Evolutionary conservation across 495 filamentous ascomycete species (phyloP), one percentile per base, ranked within the genome.

Genomic region (Tuber borchii): DNA sequence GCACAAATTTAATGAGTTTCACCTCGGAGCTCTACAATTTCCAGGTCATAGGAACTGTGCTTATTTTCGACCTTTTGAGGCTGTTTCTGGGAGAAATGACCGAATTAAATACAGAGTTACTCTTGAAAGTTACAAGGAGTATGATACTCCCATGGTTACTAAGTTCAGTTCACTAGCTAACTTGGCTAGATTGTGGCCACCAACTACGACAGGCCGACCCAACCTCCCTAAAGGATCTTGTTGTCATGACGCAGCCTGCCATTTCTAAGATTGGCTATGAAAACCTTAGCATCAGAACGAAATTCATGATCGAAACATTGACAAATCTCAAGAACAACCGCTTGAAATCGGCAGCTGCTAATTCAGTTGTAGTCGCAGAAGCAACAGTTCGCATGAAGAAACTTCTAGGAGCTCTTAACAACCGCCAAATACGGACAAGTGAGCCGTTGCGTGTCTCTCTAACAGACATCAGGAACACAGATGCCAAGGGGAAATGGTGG

Each of bases 241-340:
- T 97, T 16, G 81, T 91, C 31, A 87, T 92, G 73, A 89, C 97
- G 74, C 92, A 93, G 78, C 89, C 89, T 17, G 88, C 90, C 14
- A 87, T 93, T 19, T 84, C 88, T 10, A 89, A 88, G 71, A 85
- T 86, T 45, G 90, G 92, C 82, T 43, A 70, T 39, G 86, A 86
- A 26, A 90, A 88, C 69, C 86, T 97, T 26, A 95, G 93, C 20
- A 92, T 97, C 17, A 90, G 95, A 71, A 97, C 94, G 1, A 96
- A 92, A 77, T 98, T 97, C 85, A 98, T 98, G 96, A 94, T 99
- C 70, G 95, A 98, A 77, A 94, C 91, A 2, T 95, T 99, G 82
- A 94, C 92, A 76, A 91, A 95, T 80, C 86, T 98, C 43, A 97
- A 97, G 83, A 97, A 97, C 87, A 97, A 97, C 85, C 90, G 91